Conservation (phyloP, 2,329 filamentous ascomycete species). For the Aureobasidium sp. region DNA sequence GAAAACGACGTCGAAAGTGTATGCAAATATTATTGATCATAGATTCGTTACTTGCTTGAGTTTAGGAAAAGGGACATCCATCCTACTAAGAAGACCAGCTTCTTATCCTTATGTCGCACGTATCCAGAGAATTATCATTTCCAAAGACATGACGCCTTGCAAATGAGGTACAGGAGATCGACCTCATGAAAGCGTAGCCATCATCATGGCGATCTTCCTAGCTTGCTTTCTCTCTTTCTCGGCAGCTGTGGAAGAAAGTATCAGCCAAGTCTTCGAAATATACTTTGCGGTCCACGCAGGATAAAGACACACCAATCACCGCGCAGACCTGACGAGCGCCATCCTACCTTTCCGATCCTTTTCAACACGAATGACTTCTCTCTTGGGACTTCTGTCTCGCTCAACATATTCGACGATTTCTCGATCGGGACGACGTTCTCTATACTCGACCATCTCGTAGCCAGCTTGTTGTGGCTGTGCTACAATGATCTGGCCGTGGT, state of each 20-base stretch:
- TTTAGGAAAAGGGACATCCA: neutral
- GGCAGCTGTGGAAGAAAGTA: conserved; percentile 11
- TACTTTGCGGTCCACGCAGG: neutral
- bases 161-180: neutral
- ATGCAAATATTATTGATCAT: neutral
- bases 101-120: neutral
- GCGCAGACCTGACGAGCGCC: conserved; percentile 71
- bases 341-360: conserved; percentile 96
- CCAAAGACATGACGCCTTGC: too few species aligned
- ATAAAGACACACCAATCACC: conserved; percentile 35
- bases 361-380: conserved; percentile 61
- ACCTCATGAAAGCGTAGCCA: conserved; percentile 32
- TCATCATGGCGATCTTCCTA: conserved; percentile 36
- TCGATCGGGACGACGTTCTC: conserved; percentile 42
- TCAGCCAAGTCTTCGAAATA: neutral
- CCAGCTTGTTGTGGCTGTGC: conserved; percentile 34
- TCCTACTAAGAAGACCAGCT: neutral
- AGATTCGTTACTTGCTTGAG: neutral
- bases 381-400: conserved; percentile 34
- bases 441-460: conserved; percentile 35
- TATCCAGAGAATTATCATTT: too few species aligned
- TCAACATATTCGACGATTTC: conserved; percentile 52
- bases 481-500: conserved; percentile 24
- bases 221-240: conserved; percentile 31
- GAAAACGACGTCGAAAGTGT: too few species aligned